phyloP scores from a whole-genome alignment of 805 yeast genomes.

The Schizosaccharomyces osmophilus region DNA sequence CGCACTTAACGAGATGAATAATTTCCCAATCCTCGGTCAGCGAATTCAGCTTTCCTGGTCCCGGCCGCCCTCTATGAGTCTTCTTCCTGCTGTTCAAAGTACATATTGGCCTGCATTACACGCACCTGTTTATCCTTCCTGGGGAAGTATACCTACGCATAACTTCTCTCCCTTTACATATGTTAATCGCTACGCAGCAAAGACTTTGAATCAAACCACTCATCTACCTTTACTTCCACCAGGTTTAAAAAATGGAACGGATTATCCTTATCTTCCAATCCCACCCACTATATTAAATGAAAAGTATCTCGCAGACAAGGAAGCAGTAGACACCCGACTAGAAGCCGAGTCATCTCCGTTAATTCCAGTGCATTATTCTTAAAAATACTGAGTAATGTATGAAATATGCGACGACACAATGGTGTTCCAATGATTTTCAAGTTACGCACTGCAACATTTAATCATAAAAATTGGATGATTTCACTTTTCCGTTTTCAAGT shows the following conservation, averaged over 20 bases:
- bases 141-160: neutral
- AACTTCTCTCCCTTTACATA: neutral
- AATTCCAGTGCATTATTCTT: neutral
- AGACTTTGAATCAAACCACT: neutral
- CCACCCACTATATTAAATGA: neutral
- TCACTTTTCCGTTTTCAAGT: too few species aligned
- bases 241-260: neutral
- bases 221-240: neutral
- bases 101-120: neutral
- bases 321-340: neutral
- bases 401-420: too few species aligned
- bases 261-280: neutral
- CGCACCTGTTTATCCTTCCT: neutral
- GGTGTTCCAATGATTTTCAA: too few species aligned
- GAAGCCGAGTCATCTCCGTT: neutral
- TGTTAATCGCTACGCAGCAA: neutral
- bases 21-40: conserved; percentile 64
- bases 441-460: too few species aligned
- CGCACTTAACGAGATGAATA: conserved; percentile 74
- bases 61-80: conserved; percentile 13
- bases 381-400: neutral
- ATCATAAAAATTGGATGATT: too few species aligned
- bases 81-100: neutral
- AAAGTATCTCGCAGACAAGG: neutral
- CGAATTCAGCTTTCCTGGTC: conserved; percentile 79